Percentiles rank a stretch among this genome's conserved stretches.
Conservation (phyloP, 768 basidiomycete genomes). For the Auriscalpium microsporum region DNA sequence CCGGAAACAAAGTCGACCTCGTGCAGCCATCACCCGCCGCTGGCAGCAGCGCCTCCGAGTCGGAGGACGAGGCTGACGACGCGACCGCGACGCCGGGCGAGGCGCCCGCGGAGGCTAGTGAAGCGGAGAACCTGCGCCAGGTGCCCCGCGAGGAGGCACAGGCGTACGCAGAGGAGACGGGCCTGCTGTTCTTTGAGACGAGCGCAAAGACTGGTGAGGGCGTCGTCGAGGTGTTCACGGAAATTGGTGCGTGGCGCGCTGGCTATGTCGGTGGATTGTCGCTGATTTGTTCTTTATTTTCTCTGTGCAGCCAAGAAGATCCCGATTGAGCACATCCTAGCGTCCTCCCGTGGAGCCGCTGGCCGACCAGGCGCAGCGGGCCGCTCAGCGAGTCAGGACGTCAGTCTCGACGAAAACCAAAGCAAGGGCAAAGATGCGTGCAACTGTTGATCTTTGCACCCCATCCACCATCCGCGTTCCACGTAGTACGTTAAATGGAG, state of each 20-base stretch:
- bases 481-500: too few relatives aligned
- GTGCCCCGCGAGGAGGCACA: slow-evolving; percentile 93
- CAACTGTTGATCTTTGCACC: slow-evolving; percentile 53
- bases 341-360: slow-evolving; percentile 64
- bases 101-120: slow-evolving; percentile 37
- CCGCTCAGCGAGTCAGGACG: slow-evolving; percentile 46
- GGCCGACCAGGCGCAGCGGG: slow-evolving; percentile 54
- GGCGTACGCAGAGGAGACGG: slow-evolving; percentile 93
- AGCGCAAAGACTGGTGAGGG: slow-evolving; percentile 96
- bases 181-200: slow-evolving; percentile 93
- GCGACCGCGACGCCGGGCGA: slow-evolving; percentile 85
- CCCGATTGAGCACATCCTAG: slow-evolving; percentile 90
- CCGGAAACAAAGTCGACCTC: slow-evolving; percentile 95
- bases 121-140: slow-evolving; percentile 73
- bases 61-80: slow-evolving; percentile 87
- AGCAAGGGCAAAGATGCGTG: slow-evolving; percentile 68
- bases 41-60: slow-evolving; percentile 47
- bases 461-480: background rate
- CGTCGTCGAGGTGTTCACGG: slow-evolving; percentile 93
- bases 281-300: background rate
- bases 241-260: slow-evolving; percentile 64
- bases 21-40: slow-evolving; percentile 56
- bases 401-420: slow-evolving; percentile 63
- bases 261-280: background rate
- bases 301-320: slow-evolving; percentile 59